Evolutionary conservation across 495 filamentous ascomycete genomes (phyloP), one percentile per base, ranked within the genome.

Genomic region (Talaromyces thailandensis): DNA sequence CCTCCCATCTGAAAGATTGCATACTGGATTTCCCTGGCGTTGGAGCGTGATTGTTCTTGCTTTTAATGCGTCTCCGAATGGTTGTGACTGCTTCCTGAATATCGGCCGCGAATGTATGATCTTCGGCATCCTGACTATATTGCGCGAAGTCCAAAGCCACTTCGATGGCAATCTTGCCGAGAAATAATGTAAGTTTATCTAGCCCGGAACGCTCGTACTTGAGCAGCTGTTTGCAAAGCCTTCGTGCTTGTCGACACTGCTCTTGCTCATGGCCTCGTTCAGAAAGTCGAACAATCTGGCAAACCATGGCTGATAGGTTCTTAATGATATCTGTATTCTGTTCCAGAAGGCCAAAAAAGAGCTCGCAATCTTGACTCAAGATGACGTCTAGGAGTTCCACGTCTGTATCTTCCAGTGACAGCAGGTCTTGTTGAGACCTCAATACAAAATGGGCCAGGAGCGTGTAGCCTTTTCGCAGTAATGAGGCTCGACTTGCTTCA

Each of bases 1-100:
- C 80, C 65, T 84, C 81, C 81, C 81, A 84, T 51, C 77, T 76
- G 60, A 75, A 84, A 12, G 75, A 65, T n/a, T 69, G 73, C 18
- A 50, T 67, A 2, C 21, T 60, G 9, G 61, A 18, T 28, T 64
- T 48, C 25, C 23, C 55, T 32, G 55, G 14, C 58, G 55, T 25
- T 26, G 63, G 18, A 21, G 64, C 55, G 59, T 8, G 56, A 43
- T 16, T 63, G 32, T 29, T 56, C 57, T 24, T 53, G 28, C 6
- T 52, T 50, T 56, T 72, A 69, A 21, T 62, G 64, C 32, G 65
- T 64, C 2, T 28, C 26, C 59, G 40, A 24, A 50, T 14, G n/a
- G 59, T 55, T 58, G 67, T 70, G 21, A 74, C 68, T 23, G 65
- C 62, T 63, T 75, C 71, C 61, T 81, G 79, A 14, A 81, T 66